Base-by-base conservation (phyloP, 768 basidiomycete species). In the Amanita rubescens region DNA sequence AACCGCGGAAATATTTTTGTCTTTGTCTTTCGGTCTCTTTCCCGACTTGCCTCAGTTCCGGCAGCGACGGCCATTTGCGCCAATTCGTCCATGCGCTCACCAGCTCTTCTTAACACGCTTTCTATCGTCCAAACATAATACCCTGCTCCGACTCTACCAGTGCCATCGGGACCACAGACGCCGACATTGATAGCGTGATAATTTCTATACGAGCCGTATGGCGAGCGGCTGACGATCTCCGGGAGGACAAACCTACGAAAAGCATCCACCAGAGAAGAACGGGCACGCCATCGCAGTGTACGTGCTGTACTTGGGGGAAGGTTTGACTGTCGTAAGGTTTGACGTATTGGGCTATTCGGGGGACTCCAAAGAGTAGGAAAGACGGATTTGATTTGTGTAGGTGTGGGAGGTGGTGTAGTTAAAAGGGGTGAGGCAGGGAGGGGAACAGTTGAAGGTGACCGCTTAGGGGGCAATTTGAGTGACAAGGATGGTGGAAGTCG, bases 211-310 rank as follows among this genome's bases (percentile, higher is more conserved):
- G 51, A 33, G 24, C 47, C 66, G 45, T 54, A 61, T 39, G 62
- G 73, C 46, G 66, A 57, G 41, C 77, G 65, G 56, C 54, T 64
- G 42, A 67, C 58, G 20, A 88, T 70, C 55, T 82, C 80, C 20
- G 73, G 62, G n/a, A 85, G 57, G 22, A 86, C 76, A 59, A 81
- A 77, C 20, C 74, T 74, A 32, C 86, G 79, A 61, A 81, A 88
- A 3, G 78, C 72, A 58, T 90, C 85, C 6, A 88, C 74, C 12
- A 89, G 75, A 3, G 75, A 72, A 17, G 85, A 83, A 27, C 86
- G 82, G 4, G 87, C 87, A 42, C 78, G 75, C 33, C 74, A 70
- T 15, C 85, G 79, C 37, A 84, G 74, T 49, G 63, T 63, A n/a
- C 74, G 72, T 17, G 77, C 58, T 52, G 63, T 33, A 27, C 34